phyloP scores from a whole-genome alignment of 2,329 filamentous ascomycete genomes.

The Botrytis sinoallii region DNA sequence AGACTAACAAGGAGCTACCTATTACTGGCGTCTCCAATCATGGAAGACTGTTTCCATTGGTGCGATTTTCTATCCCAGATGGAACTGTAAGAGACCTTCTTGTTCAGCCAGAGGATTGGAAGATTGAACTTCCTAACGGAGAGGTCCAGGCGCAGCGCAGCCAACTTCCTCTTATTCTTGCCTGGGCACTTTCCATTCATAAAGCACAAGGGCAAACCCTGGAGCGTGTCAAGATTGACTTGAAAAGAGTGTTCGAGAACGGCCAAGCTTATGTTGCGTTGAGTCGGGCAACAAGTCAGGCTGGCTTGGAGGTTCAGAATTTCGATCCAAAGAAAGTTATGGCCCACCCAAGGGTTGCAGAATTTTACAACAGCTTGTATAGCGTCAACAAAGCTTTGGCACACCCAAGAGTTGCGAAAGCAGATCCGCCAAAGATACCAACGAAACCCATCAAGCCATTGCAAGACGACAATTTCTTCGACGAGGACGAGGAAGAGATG shows the following conservation, averaged over 20 bases:
- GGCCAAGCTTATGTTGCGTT: conserved; percentile 97
- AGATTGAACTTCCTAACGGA: conserved; percentile 92
- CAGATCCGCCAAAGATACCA: conserved; percentile 13
- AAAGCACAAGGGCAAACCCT: conserved; percentile 92
- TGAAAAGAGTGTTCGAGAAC: conserved; percentile 91
- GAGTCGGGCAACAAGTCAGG: conserved; percentile 84
- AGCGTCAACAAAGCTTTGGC: conserved; percentile 57
- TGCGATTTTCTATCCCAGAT: conserved; percentile 78
- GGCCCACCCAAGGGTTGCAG: conserved; percentile 82
- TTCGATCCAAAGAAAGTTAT: conserved; percentile 92
- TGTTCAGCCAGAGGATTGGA: conserved; percentile 88
- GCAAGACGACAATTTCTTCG: not conserved
- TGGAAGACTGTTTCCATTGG: conserved; percentile 69
- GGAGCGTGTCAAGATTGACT: conserved; percentile 89
- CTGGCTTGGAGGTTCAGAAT: conserved; percentile 79
- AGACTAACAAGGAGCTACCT: conserved; percentile 38
- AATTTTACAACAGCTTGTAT: conserved; percentile 81
- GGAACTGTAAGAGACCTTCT: conserved; percentile 74
- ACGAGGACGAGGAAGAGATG: conserved; percentile 4
- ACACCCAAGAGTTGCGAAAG: conserved; percentile 33
- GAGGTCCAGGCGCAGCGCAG: conserved; percentile 85
- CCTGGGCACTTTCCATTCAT: conserved; percentile 96
- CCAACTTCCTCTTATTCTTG: conserved; percentile 84
- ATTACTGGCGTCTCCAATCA: conserved; percentile 40
- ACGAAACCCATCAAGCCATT: conserved; percentile 1